Evolutionary conservation across 2,329 filamentous ascomycete species (phyloP), one percentile per base, ranked within the genome.

Genomic region (Amylocarpus encephaloides): DNA sequence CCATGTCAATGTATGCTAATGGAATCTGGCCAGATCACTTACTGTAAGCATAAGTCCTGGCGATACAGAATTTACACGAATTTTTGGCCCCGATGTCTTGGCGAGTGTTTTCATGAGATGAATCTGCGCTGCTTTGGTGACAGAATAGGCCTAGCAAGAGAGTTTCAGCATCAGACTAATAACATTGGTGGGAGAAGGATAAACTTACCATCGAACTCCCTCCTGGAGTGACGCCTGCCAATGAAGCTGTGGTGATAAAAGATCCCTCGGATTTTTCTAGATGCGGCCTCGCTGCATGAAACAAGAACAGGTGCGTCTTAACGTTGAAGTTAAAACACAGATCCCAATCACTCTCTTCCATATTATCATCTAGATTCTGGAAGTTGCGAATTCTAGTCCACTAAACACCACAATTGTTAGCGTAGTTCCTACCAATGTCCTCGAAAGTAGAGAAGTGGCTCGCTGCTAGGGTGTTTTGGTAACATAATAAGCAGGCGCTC

Each of bases 41-140:
- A 46, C 83, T 59, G 74, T 77, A 35, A 75, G 58, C 51, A 77
- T 60, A 12, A 80, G 55, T 0, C 79, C 79, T 0, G 80, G 79
- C 3, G 73, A 76, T 0, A 83, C 76, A 39, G 68, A 73, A 54
- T 83, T 84, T 5, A 82, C 78, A n/a, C 79, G 64, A 18, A 83
- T 76, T 39, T 71, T 72, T 0, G 79, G 78, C 1, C 72, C 73
- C 10, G 73, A 73, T 51, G 77, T 75, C 4, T 70, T 61, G 0
- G 79, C 79, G 30, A 82, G 67, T 7, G 70, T 71, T 57, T 78
- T 80, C 13, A 73, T 70, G 3, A 83, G 70, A 60, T 83, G 79
- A 34, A 82, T 68, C 51, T 84, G 79, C 10, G 88, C 88, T 0
- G 87, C 79, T 65, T 93, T 93, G 34, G 85, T 86, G 15, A 91